A percentile compares a stretch with the other conserved stretches of the same genome.
Conservation (phyloP, 1,139 yeast species). For the Blastobotrys malaysiensis region DNA sequence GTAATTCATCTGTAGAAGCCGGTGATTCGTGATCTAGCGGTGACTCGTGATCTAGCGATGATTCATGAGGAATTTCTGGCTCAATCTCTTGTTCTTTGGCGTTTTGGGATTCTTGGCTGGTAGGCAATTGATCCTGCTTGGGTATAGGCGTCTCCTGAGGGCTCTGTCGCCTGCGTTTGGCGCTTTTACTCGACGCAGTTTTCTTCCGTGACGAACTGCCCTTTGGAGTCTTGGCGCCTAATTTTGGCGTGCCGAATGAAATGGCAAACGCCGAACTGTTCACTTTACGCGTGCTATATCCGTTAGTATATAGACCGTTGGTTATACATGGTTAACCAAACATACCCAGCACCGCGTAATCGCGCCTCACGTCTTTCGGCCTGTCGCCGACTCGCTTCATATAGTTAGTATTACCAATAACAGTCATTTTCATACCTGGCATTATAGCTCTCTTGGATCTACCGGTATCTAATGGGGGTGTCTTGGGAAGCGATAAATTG, state of each 20-base stretch:
- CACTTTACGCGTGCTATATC: constrained; percentile 14
- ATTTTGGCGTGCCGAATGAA: constrained; percentile 5
- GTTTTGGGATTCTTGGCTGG: too few species aligned
- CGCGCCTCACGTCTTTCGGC: constrained; percentile 21
- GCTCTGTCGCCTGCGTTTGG: neutral
- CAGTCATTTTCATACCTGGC: constrained; percentile 3
- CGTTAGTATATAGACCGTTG: constrained; percentile 3
- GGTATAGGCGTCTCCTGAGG: too few species aligned
- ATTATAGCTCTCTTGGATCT: neutral
- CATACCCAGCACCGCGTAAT: constrained; percentile 26
- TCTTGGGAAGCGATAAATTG: neutral
- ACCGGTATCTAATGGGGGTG: neutral
- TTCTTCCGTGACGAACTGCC: neutral
- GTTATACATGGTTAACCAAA: neutral
- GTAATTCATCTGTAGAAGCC: neutral
- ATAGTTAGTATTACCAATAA: neutral
- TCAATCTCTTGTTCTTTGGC: too few species aligned
- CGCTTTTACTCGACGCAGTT: neutral
- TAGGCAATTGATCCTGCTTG: too few species aligned
- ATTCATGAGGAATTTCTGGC: too few species aligned
- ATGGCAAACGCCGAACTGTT: constrained; percentile 11
- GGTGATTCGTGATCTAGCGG: constrained; percentile 2
- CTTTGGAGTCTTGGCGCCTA: neutral
- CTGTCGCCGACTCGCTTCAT: constrained; percentile 11
- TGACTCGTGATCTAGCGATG: too few species aligned